Base-by-base conservation (phyloP, 352 stramenopile species). In the Phytophthora melonis region DNA sequence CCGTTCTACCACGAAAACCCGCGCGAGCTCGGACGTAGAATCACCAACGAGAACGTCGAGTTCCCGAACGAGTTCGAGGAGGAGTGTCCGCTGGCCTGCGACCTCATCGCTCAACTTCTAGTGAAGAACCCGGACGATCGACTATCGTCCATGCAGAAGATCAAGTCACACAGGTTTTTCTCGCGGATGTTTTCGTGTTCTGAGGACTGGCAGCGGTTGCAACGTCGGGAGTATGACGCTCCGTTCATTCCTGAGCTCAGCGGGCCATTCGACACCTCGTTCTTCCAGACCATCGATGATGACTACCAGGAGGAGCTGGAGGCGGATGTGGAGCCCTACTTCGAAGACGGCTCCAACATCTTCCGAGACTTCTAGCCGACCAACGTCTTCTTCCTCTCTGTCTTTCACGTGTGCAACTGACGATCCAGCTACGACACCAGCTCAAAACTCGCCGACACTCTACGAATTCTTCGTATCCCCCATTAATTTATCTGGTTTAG, bases 1-100 rank as follows among this genome's bases (percentile, higher is more conserved):
- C 92, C 92, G 23, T 98, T 98, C 62, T 95, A 91, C 74, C 84
- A 94, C 58, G 77, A 85, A 18, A 98, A 97, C 53, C 71, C 82
- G 13, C 89, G 88, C 50, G 83, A 94, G 50, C 79, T 94, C 7
- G 92, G 93, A 54, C 81, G 90, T 19, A 71, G 82, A 63, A 97
- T 98, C 62, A 88, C 89, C 5, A 75, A 69, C 1, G 85, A 91
- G 10, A 70, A 78, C 2, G 82, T 98, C 16, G 63, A 58, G 43
- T 97, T 97, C 61, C 87, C 87, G 0, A 80, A 83, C 32, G 84
- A 85, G 19, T 93, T 93, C 57, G 83, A 92, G 60, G 70, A 87
- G 3, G 75, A 87, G 21, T 78, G 82, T 57, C 80, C 83, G 3
- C 43, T 74, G 55, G 70, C 70, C 18, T 88, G 74, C 53, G 83